Base-by-base conservation (phyloP, 768 basidiomycete species). In the Cystobasidium onofrii region DNA sequence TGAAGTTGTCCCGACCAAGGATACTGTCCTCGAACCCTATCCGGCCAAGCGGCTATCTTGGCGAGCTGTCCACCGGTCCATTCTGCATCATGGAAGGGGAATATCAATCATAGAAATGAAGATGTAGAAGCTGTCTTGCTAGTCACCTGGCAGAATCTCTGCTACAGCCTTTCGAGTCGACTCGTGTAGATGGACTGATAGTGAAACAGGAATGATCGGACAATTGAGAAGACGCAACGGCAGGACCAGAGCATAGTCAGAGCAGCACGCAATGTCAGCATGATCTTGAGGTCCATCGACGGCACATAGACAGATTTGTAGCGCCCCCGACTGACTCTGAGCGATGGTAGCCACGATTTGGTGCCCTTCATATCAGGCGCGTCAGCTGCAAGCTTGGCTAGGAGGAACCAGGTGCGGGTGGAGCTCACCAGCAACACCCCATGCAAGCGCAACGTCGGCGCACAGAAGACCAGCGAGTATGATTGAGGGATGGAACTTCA, bases 21-120 rank as follows among this genome's bases (percentile, higher is more conserved):
- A 66, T 76, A 66, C 62, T 74, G 25, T 41, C 72, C 17, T 64
- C 61, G 74, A 61, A 75, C 43, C 72, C 64, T 20, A 73, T 69
- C 65, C 43, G 78, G 76, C 80, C 95, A 99, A 0, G 89, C 82
- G 0, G 95, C 89, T 60, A 95, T 84, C 17, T 88, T 84, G 0
- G 94, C 89, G 31, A 99, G 85, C 81, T 90, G 88, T 78, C 95
- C 93, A 27, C 85, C 25, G 3, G 82, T 79, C 71, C 81, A 80
- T 0, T 73, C 23, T 75, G n/a, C 46, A 50, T n/a, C 46, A 20
- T 7, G 88, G 84, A 76, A 96, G 87, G 77, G 97, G 6, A 29
- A 23, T 2, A 29, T 34, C 12, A 27, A 20, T 60, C 33, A 6
- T 12, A 29, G n/a, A n/a, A n/a, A n/a, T n/a, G n/a, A n/a, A n/a